Conservation (phyloP, 805 yeast species). For the Lachancea kluyveri region DNA sequence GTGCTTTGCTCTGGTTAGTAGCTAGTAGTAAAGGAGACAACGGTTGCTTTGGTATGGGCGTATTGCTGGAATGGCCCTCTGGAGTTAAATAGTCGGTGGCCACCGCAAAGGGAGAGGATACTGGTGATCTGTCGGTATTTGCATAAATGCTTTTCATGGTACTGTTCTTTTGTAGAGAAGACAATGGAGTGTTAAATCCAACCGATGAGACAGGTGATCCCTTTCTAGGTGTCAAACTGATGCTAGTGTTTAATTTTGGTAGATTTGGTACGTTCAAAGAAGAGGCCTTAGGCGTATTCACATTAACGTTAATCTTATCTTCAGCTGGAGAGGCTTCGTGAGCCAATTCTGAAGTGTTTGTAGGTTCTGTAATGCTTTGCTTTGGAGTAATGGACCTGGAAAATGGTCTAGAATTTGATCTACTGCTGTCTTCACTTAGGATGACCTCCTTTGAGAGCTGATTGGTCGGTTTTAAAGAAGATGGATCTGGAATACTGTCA, state of each 20-base stretch:
- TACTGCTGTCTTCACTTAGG: conserved; percentile 7
- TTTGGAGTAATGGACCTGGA: conserved; percentile 41
- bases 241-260: conserved; percentile 22
- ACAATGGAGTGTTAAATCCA: conserved; percentile 41
- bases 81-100: conserved; percentile 39
- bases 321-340: too few species aligned
- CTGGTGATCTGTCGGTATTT: conserved; percentile 38
- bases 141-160: conserved; percentile 12
- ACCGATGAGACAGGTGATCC: conserved; percentile 48
- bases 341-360: too few species aligned
- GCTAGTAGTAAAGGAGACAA: conserved; percentile 75
- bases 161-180: conserved; percentile 54
- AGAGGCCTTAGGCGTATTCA: too few species aligned
- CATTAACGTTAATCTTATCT: too few species aligned
- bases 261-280: too few species aligned
- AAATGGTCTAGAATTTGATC: conserved; percentile 13
- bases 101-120: conserved; percentile 50
- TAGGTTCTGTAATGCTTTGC: conserved; percentile 33
- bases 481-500: conserved; percentile 36
- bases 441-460: conserved; percentile 1
- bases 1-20: conserved; percentile 46
- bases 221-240: conserved; percentile 46
- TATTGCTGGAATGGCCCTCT: conserved; percentile 26
- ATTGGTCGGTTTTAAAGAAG: conserved; percentile 1
- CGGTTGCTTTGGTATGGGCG: conserved; percentile 46